Conservation (phyloP, 768 basidiomycete species). For the Lentinula boryana region DNA sequence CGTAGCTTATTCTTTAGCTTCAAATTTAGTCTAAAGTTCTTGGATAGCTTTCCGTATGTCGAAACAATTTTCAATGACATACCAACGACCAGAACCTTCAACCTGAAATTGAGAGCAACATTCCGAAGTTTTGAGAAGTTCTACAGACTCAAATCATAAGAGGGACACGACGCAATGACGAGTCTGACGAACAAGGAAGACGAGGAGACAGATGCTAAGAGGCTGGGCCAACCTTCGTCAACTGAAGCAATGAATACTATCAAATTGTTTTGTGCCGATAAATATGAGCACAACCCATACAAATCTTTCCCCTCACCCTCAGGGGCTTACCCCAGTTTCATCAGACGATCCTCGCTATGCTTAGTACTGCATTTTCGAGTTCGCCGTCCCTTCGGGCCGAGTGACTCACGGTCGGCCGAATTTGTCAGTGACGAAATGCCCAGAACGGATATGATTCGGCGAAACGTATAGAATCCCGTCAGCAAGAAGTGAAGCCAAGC, state of each 20-base stretch:
- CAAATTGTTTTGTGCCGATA: no score
- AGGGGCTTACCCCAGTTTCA: no score
- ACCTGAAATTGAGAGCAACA: constrained; percentile 21
- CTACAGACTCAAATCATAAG: not conserved
- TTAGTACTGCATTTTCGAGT: not conserved
- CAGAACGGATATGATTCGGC: not conserved
- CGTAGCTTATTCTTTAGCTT: constrained; percentile 4
- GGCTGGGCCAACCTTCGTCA: not conserved
- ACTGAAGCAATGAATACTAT: no score
- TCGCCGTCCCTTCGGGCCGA: not conserved
- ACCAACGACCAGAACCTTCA: constrained; percentile 40
- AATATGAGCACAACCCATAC: not conserved
- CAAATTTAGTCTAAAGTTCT: constrained; percentile 10
- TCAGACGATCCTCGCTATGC: not conserved
- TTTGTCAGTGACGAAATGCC: not conserved
- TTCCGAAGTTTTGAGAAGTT: no score
- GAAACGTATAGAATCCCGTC: not conserved
- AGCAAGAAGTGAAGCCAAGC: not conserved
- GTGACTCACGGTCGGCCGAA: not conserved
- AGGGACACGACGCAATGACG: not conserved
- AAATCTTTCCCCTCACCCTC: not conserved
- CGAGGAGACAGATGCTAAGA: not conserved
- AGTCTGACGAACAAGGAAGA: not conserved
- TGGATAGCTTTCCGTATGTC: constrained; percentile 55
- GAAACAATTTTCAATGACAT: constrained; percentile 55